Percentiles rank a stretch among this genome's conserved stretches.
phyloP scores from a whole-genome alignment of 2,329 filamentous ascomycete species.

The Pestalotiopsis sp. region DNA sequence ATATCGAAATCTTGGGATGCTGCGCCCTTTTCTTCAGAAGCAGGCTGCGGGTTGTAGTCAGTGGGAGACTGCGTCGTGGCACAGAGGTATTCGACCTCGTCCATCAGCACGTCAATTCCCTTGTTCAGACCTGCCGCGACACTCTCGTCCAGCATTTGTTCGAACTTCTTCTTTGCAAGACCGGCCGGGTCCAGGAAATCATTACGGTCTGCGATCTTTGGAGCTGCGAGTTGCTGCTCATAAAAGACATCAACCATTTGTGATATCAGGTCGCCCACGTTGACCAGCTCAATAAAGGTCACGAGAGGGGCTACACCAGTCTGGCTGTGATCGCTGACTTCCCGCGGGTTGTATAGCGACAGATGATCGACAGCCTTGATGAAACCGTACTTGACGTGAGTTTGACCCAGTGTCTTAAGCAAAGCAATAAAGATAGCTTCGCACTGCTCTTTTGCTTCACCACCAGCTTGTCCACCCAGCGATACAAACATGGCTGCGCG shows the following conservation, averaged over 20 bases:
- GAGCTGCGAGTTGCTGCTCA: constrained; percentile 85
- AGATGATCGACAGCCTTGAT: constrained; percentile 91
- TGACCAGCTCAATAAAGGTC: constrained; percentile 95
- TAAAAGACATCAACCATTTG: constrained; percentile 99
- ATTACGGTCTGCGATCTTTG: constrained; percentile 84
- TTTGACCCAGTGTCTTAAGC: constrained; percentile 79
- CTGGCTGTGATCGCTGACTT: constrained; percentile 71
- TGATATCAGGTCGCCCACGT: constrained; percentile 95
- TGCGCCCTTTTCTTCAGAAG: constrained; percentile 35
- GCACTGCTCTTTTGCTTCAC: constrained; percentile 86
- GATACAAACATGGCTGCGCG: constrained; percentile 81
- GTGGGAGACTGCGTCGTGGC: constrained; percentile 83
- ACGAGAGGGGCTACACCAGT: constrained; percentile 86
- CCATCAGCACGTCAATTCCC: constrained; percentile 97
- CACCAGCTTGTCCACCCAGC: constrained; percentile 78
- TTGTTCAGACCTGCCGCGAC: constrained; percentile 96
- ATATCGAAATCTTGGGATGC: constrained; percentile 40
- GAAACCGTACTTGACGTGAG: constrained; percentile 91
- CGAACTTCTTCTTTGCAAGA: constrained; percentile 96
- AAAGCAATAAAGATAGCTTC: constrained; percentile 85
- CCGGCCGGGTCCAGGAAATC: constrained; percentile 92
- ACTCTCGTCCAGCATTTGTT: constrained; percentile 97
- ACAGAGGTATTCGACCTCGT: constrained; percentile 94
- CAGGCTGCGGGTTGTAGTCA: constrained; percentile 79
- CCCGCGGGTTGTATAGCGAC: constrained; percentile 86